These are phyloP conservation scores for Fusarium vanettenii DNA, from an alignment of 2,329 filamentous ascomycete genomes.

Conservation along the genomic window DNA sequence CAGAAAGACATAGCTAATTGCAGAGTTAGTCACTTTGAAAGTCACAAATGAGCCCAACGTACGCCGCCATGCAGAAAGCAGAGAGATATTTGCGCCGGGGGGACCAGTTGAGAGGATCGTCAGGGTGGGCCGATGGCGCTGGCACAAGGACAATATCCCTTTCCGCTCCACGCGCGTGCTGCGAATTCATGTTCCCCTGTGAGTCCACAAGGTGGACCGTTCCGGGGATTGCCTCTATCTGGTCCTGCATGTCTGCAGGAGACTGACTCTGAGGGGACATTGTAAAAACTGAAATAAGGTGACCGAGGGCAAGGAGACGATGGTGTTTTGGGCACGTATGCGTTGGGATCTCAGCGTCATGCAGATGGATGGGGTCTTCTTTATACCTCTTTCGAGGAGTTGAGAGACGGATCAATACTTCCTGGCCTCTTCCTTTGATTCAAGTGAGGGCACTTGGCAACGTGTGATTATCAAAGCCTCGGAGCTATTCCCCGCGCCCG, in stretches of 20 bases:
- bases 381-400: not conserved
- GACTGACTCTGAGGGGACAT: not conserved
- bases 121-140: not conserved
- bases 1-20: not conserved
- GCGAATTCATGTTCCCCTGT: not conserved
- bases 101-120: not conserved
- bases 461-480: not conserved
- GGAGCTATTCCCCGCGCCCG: not conserved
- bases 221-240: slow-evolving; percentile 5
- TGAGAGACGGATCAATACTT: not conserved
- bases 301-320: not conserved
- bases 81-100: not conserved
- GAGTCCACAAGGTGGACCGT: slow-evolving; percentile 9
- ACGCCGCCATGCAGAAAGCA: not conserved
- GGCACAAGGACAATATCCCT: not conserved
- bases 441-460: not conserved
- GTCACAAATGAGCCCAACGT: not conserved
- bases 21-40: not conserved
- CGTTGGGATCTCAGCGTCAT: not conserved
- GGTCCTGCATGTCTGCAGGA: not conserved
- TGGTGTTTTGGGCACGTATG: not conserved
- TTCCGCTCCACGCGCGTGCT: not conserved
- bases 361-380: not conserved
- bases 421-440: not conserved
- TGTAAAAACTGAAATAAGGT: not conserved